Evolutionary conservation across 164 flowering plant genomes (phyloP).

Genomic region (Euptelea pleiosperma): DNA sequence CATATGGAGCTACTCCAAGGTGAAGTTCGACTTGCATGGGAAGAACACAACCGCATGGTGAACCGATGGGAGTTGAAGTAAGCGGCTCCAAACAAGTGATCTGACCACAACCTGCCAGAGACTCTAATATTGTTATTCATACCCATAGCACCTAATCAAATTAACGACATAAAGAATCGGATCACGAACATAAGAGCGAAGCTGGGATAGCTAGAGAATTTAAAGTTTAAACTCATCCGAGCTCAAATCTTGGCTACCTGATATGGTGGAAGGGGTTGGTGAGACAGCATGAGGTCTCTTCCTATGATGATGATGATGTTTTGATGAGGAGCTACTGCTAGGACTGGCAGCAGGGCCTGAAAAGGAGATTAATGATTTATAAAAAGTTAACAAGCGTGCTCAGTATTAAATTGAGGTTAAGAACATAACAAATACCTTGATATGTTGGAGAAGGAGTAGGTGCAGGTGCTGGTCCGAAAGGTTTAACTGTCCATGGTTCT

Average conservation of each 20-base stretch:
- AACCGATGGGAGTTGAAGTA: conserved; percentile 74
- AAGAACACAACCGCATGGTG: conserved; percentile 92
- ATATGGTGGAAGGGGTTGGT: conserved; percentile 44
- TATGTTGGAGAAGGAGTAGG: conserved; percentile 53
- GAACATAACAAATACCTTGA: conserved; percentile 33
- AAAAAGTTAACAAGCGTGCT: too few relatives aligned
- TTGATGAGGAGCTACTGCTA: conserved; percentile 19
- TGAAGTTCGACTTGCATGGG: conserved; percentile 90
- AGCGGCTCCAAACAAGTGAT: conserved; percentile 65
- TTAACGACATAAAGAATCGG: neutral
- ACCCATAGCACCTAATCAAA: conserved; percentile 2
- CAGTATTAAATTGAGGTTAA: conserved; percentile 6
- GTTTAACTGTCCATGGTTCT: conserved; percentile 15
- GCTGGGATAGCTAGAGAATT: neutral
- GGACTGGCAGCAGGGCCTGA: conserved; percentile 44
- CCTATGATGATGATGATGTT: conserved; percentile 42
- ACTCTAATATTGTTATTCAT: conserved; percentile 4
- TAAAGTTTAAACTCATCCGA: neutral
- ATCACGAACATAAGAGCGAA: neutral
- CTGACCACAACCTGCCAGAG: conserved; percentile 76
- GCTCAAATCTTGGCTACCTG: conserved; percentile 32
- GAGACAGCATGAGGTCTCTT: conserved; percentile 35
- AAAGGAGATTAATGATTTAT: conserved; percentile 6
- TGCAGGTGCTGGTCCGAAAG: conserved; percentile 30
- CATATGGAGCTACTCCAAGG: conserved; percentile 61